Evolutionary conservation across 495 filamentous ascomycete genomes (phyloP), one percentile per base, ranked within the genome.

Genomic region (Venustampulla echinocandica): DNA sequence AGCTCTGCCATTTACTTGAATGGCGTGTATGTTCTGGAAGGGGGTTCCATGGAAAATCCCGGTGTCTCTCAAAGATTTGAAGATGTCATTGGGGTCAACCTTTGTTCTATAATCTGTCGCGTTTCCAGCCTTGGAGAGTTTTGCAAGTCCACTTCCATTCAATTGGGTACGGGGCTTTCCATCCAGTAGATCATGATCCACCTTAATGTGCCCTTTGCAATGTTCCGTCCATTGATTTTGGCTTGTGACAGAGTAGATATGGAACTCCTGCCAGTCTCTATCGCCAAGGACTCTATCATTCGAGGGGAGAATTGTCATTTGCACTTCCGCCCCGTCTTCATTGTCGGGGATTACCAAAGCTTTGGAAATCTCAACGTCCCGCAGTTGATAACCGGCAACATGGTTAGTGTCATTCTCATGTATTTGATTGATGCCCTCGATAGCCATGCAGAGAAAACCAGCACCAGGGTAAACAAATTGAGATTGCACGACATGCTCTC

Each of bases 391-490:
- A 7, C n/a, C n/a, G 27, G 7, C n/a, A n/a, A 30, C n/a, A 7
- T 30, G 7, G n/a, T n/a, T n/a, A 7, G 7, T 7, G n/a, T n/a
- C 7, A n/a, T 30, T n/a, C 7, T 7, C 27, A 30, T 7, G 7
- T n/a, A 30, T 30, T 30, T 30, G 27, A 20, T 23, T 22, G 18
- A 37, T 37, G 42, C 30, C 46, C 21, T 48, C 45, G 5, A 37
- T 61, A 4, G 65, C 66, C 10, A 69, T 66, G 37, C 69, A 61
- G 13, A 75, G 46, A 34, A 71, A 74, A 13, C 49, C 52, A 0
- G 69, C 73, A 32, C 63, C 73, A 0, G 63, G 58, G 18, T 51
- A 53, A 10, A 63, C 17, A 4, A 48, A 27, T 1, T 27, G 9
- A 0, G 18, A 19, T 11, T 51, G 42, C 22, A 64, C 25, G 14